A percentile compares a stretch with the other conserved stretches of the same genome.
Evolutionary conservation across 306 rosid genomes (phyloP).

Genomic region (Bauhinia variegata): DNA sequence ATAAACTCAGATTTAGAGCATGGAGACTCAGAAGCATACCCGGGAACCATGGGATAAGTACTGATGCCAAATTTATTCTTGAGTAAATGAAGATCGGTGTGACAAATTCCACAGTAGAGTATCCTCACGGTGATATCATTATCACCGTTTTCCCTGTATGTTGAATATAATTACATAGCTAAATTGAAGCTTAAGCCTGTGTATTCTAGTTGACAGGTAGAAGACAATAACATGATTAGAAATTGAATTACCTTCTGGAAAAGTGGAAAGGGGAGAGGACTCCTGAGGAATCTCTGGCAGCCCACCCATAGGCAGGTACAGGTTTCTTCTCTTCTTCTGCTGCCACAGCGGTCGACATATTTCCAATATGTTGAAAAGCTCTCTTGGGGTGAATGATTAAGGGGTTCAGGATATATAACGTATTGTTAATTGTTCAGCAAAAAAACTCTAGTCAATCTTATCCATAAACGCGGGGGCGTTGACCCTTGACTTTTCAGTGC

Average conservation of each 20-base stretch:
- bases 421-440: no score
- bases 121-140: slow-evolving; percentile 34
- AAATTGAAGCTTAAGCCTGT: no score
- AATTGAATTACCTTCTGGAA: slow-evolving; percentile 22
- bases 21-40: neutral
- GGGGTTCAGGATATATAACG: no score
- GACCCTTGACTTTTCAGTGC: no score
- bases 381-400: no score
- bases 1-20: no score
- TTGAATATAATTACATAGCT: no score
- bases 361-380: neutral
- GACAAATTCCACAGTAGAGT: slow-evolving; percentile 7
- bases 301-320: slow-evolving; percentile 36
- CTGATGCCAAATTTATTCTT: neutral
- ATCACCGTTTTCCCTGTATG: slow-evolving; percentile 35
- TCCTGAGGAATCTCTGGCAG: slow-evolving; percentile 43
- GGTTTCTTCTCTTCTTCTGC: slow-evolving; percentile 26
- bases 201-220: no score
- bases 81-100: neutral
- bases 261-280: slow-evolving; percentile 40
- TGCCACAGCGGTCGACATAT: slow-evolving; percentile 30
- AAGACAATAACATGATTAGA: neutral
- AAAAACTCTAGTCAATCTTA: no score
- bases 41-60: neutral
- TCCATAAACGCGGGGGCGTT: no score